These are phyloP conservation scores for Plasmodium ovale DNA, from an alignment of 169 alveolate species.

Conservation along the genomic window DNA sequence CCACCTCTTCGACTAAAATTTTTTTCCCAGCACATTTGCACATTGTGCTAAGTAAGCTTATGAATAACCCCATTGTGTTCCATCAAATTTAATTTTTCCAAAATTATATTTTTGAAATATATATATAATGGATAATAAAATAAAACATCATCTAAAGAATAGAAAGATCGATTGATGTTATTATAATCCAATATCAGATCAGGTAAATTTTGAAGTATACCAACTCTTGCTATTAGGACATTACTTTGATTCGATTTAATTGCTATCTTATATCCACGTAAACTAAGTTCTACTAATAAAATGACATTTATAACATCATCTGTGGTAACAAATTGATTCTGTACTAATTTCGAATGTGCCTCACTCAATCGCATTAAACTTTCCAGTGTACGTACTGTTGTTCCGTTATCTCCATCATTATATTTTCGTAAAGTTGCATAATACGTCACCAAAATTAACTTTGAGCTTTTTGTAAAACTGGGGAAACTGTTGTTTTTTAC, in stretches of 20 bases:
- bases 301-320: constrained; percentile 86
- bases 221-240: constrained; percentile 50
- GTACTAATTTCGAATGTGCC: constrained; percentile 94
- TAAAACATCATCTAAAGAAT: constrained; percentile 64
- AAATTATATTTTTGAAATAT: constrained; percentile 40
- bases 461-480: constrained; percentile 60
- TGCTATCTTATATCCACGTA: constrained; percentile 67
- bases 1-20: too few species aligned
- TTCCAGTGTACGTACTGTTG: constrained; percentile 93
- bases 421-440: constrained; percentile 66
- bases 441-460: constrained; percentile 75
- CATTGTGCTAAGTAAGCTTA: background rate
- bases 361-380: constrained; percentile 92
- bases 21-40: too few species aligned
- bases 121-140: constrained; percentile 18
- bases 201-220: constrained; percentile 21
- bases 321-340: constrained; percentile 80
- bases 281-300: constrained; percentile 41
- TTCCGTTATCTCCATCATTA: constrained; percentile 83
- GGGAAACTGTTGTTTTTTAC: constrained; percentile 77
- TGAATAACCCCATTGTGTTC: constrained; percentile 35
- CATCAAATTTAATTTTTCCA: constrained; percentile 39
- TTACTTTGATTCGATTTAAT: constrained; percentile 22
- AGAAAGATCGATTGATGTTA: constrained; percentile 2
- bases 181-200: constrained; percentile 21